A percentile compares a stretch with the other conserved stretches of the same genome.
phyloP scores from a whole-genome alignment of 768 basidiomycete species.

The Lactarius pseudohatsudake region DNA sequence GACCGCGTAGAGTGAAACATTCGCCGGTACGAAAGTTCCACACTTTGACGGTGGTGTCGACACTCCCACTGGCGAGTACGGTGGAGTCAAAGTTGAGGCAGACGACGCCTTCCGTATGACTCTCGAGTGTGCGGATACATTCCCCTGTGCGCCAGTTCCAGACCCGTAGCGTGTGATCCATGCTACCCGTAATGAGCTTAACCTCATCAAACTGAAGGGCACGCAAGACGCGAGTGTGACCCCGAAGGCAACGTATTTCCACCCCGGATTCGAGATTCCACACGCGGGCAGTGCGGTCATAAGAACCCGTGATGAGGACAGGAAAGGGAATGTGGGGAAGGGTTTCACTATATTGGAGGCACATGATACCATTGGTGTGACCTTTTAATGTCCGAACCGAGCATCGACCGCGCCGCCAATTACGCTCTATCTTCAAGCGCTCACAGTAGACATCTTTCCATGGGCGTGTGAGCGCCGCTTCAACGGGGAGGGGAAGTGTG shows the following conservation, averaged over 20 bases:
- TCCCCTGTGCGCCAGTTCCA: slow-evolving; percentile 95
- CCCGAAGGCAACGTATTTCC: slow-evolving; percentile 78
- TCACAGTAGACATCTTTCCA: slow-evolving; percentile 99
- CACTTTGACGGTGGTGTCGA: slow-evolving; percentile 92
- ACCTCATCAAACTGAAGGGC: slow-evolving; percentile 94
- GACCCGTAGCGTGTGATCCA: slow-evolving; percentile 93
- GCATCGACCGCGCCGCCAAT: slow-evolving; percentile 94
- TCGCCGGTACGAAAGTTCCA: slow-evolving; percentile 92
- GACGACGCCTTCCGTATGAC: slow-evolving; percentile 90
- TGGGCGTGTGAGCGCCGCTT: slow-evolving; percentile 65
- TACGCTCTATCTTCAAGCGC: slow-evolving; percentile 92
- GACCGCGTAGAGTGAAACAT: slow-evolving; percentile 90
- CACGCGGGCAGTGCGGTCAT: slow-evolving; percentile 89
- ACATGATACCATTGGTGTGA: slow-evolving; percentile 96
- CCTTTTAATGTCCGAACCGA: slow-evolving; percentile 83
- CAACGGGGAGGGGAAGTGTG: slow-evolving; percentile 18
- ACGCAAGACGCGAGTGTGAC: slow-evolving; percentile 90
- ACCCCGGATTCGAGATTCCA: slow-evolving; percentile 96
- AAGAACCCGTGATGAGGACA: slow-evolving; percentile 95
- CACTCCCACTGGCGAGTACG: slow-evolving; percentile 89
- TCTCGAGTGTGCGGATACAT: slow-evolving; percentile 83
- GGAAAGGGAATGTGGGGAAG: slow-evolving; percentile 83
- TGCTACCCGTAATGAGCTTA: slow-evolving; percentile 92
- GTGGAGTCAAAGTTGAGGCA: slow-evolving; percentile 90
- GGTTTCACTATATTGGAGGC: slow-evolving; percentile 89